These are phyloP conservation scores for Dentipellis sp. DNA, from an alignment of 768 basidiomycete genomes.

Conservation along the genomic window DNA sequence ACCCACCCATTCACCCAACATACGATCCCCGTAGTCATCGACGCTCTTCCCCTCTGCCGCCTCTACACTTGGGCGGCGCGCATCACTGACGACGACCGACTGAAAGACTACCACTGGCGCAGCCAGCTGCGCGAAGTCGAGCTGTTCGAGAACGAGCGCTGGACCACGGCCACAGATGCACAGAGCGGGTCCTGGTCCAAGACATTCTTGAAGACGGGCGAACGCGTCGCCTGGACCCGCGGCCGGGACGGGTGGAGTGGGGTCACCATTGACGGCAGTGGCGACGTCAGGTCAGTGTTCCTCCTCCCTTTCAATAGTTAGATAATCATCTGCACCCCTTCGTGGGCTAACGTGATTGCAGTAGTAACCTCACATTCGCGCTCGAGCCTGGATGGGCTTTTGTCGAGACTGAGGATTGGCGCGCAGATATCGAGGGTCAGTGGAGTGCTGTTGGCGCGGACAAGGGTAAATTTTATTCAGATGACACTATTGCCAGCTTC, in stretches of 20 bases:
- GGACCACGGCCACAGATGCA: constrained; percentile 17
- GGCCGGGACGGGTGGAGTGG: constrained; percentile 66
- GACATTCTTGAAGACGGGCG: constrained; percentile 26
- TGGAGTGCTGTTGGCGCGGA: constrained; percentile 42
- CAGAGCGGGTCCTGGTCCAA: constrained; percentile 29
- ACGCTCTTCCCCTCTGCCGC: constrained; percentile 11
- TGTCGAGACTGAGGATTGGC: constrained; percentile 72
- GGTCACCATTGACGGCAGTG: constrained; percentile 32
- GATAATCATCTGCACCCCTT: not conserved
- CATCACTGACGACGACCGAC: constrained; percentile 53
- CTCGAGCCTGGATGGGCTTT: constrained; percentile 71
- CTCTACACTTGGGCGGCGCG: constrained; percentile 17
- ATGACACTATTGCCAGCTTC: constrained; percentile 11
- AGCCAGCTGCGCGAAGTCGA: constrained; percentile 61
- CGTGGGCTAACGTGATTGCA: constrained; percentile 21
- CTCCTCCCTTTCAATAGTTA: not conserved
- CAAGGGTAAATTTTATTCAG: constrained; percentile 19
- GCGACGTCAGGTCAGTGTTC: constrained; percentile 52
- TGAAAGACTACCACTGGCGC: constrained; percentile 56
- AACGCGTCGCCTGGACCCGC: constrained; percentile 62
- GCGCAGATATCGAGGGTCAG: constrained; percentile 46
- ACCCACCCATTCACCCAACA: constrained; percentile 39
- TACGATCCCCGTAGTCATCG: constrained; percentile 22
- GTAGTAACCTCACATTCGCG: constrained; percentile 75
- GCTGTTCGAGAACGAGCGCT: constrained; percentile 77